A percentile compares a stretch with the other conserved stretches of the same genome.
Conservation (phyloP, 176 grass and related monocot genomes). For the Phyllostachys edulis region DNA sequence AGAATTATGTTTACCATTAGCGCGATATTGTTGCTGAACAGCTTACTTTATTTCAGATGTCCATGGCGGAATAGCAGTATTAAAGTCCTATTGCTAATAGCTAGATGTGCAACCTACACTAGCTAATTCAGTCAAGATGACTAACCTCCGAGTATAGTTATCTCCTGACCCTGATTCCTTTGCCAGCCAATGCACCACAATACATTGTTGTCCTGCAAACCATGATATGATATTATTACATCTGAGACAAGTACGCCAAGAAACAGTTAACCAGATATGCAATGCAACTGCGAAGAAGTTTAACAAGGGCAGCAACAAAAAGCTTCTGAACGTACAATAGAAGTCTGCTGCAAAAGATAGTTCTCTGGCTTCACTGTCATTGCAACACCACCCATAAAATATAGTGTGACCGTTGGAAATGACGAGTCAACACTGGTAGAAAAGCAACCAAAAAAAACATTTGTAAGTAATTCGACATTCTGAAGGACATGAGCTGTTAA, state of each 20-base stretch:
- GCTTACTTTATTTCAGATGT: neutral
- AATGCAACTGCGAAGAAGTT: neutral
- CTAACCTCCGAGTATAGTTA: conserved; percentile 94
- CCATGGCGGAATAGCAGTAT: neutral
- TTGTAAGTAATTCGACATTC: conserved; percentile 19
- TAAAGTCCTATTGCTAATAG: neutral
- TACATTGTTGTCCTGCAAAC: conserved; percentile 65
- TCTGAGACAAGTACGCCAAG: conserved; percentile 10
- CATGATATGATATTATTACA: conserved; percentile 26
- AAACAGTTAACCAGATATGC: conserved; percentile 19
- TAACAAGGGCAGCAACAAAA: conserved; percentile 21
- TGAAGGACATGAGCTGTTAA: conserved; percentile 27
- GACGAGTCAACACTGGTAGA: conserved; percentile 69
- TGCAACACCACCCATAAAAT: conserved; percentile 76
- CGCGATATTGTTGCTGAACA: neutral
- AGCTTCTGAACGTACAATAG: conserved; percentile 49
- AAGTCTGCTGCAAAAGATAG: conserved; percentile 87
- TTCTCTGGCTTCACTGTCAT: conserved; percentile 89
- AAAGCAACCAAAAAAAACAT: conserved; percentile 18
- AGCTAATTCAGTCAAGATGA: conserved; percentile 4
- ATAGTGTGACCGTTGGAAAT: conserved; percentile 80
- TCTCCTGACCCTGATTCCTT: conserved; percentile 76
- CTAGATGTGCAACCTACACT: neutral
- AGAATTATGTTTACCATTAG: neutral
- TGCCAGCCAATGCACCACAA: conserved; percentile 99